These are phyloP conservation scores for Suillus decipiens DNA, from an alignment of 768 basidiomycete species.

Conservation along the genomic window DNA sequence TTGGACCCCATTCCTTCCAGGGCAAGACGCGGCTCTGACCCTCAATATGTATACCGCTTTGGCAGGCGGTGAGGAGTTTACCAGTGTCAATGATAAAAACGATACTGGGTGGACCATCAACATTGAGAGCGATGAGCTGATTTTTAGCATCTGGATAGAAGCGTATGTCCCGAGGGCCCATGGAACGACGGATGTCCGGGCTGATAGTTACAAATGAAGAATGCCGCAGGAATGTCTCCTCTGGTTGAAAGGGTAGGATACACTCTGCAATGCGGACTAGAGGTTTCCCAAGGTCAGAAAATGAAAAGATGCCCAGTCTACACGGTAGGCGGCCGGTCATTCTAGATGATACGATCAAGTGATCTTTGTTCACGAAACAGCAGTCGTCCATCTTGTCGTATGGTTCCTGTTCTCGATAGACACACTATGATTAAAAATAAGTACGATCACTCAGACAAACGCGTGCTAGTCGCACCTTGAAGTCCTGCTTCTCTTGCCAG, in stretches of 20 bases:
- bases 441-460: background rate
- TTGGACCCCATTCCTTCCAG: slow-evolving; percentile 4
- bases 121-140: background rate
- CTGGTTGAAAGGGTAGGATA: background rate
- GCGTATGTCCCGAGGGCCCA: background rate
- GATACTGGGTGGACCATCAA: slow-evolving; percentile 2
- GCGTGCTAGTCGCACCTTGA: background rate
- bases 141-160: slow-evolving; percentile 3
- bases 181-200: background rate
- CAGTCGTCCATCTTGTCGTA: slow-evolving; percentile 1
- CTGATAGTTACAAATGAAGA: background rate
- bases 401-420: slow-evolving; percentile 2
- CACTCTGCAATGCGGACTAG: background rate
- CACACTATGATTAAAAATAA: background rate
- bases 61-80: background rate
- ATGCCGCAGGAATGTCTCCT: background rate
- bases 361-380: slow-evolving; percentile 1
- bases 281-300: slow-evolving; percentile 1
- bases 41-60: background rate
- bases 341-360: background rate
- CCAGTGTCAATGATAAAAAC: background rate
- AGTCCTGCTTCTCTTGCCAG: slow-evolving; percentile 5
- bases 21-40: background rate
- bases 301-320: background rate
- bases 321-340: background rate